Evolutionary conservation across 2,329 filamentous ascomycete species (phyloP).

Genomic region (Fusarium caatingaense): DNA sequence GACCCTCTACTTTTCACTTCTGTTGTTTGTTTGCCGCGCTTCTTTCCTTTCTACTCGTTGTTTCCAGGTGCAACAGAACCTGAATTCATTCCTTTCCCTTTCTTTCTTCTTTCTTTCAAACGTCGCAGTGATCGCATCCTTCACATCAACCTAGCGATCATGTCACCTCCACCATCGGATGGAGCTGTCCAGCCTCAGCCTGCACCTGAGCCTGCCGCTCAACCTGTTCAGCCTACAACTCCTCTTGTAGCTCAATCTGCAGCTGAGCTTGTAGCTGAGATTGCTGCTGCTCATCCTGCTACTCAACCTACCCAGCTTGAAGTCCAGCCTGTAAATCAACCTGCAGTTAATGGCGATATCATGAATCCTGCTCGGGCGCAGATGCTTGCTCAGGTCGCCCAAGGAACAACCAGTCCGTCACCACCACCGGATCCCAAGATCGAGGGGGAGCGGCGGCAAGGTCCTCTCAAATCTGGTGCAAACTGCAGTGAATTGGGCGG

Average conservation of each 20-base stretch:
- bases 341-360: conserved; percentile 9
- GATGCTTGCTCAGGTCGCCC: conserved; percentile 39
- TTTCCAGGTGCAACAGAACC: neutral
- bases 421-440: conserved; percentile 9
- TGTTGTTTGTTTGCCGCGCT: neutral
- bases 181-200: neutral
- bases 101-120: neutral
- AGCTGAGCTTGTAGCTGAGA: neutral
- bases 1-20: neutral
- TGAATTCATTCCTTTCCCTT: neutral
- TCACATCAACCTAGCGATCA: neutral
- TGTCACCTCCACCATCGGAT: conserved; percentile 2
- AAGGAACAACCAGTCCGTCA: conserved; percentile 2
- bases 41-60: neutral
- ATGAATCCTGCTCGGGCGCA: conserved; percentile 47
- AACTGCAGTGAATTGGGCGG: conserved; percentile 36
- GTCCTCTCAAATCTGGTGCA: conserved; percentile 25
- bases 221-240: neutral
- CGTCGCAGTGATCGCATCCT: neutral
- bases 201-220: neutral
- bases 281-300: neutral
- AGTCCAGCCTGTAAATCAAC: neutral
- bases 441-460: conserved; percentile 1
- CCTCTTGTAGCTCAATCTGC: neutral
- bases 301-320: neutral